Conservation (phyloP, 306 rosid genomes). For the Rosa multiflora region DNA sequence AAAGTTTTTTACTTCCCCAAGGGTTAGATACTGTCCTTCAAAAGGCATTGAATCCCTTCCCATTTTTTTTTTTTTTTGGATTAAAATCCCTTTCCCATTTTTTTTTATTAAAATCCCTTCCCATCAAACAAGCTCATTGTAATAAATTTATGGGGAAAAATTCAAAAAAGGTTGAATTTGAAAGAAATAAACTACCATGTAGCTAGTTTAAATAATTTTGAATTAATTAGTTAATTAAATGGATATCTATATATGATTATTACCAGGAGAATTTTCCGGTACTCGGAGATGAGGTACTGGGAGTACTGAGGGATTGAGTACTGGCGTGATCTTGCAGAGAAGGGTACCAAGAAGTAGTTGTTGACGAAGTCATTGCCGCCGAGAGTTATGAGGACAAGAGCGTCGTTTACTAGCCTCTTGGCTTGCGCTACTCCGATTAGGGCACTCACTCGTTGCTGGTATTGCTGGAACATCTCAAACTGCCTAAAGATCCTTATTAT, state of each 20-base stretch:
- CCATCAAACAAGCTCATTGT: slow-evolving; percentile 4
- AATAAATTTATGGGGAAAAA: neutral
- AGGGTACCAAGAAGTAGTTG: slow-evolving; percentile 53
- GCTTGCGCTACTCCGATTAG: slow-evolving; percentile 41
- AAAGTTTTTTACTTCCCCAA: too few relatives aligned
- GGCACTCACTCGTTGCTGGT: slow-evolving; percentile 42
- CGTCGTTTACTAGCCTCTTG: slow-evolving; percentile 32
- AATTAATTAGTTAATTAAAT: neutral
- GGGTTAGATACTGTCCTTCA: too few relatives aligned
- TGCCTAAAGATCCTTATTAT: slow-evolving; percentile 52
- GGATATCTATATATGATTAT: too few relatives aligned
- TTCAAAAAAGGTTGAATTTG: too few relatives aligned
- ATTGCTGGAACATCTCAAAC: slow-evolving; percentile 37
- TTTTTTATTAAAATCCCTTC: neutral
- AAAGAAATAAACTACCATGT: too few relatives aligned
- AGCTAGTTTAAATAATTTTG: too few relatives aligned
- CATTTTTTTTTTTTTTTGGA: too few relatives aligned
- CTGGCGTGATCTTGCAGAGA: slow-evolving; percentile 49
- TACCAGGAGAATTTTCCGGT: slow-evolving; percentile 47
- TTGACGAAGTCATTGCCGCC: slow-evolving; percentile 75
- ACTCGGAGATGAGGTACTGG: slow-evolving; percentile 49
- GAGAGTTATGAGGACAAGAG: slow-evolving; percentile 48
- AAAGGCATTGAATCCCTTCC: neutral
- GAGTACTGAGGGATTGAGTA: slow-evolving; percentile 48
- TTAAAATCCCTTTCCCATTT: too few relatives aligned